Evolutionary conservation across 2,329 filamentous ascomycete species (phyloP), one percentile per base, ranked within the genome.

Genomic region (Xylaria hypoxylon): DNA sequence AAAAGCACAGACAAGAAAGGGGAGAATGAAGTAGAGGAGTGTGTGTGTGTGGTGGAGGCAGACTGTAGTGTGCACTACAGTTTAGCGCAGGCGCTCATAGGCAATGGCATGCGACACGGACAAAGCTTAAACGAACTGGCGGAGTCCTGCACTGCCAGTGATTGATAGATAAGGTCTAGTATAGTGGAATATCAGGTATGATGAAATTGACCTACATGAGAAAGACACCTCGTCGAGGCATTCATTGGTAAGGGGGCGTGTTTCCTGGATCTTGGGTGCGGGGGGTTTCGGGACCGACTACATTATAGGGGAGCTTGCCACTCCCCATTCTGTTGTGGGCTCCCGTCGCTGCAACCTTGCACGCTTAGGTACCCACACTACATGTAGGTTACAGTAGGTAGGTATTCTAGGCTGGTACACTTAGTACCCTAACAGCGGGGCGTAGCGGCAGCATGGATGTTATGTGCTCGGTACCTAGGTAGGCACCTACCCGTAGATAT

Each of bases 211-310:
- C 62, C 26, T 64, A 52, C 68, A 61, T 50, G 58, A 44, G 45
- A 70, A n/a, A 44, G 40, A 45, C 19, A 44, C 57, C 15, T 24
- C 38, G 50, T 40, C 24, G 52, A 26, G 13, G 52, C 35, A 19
- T 40, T 42, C 52, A 55, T 51, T 53, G 19, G 59, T 51, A 62
- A 56, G 53, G 64, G 62, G 63, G 50, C 59, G 59, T 40, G 52
- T 55, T 38, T 38, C 35, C 15, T 22, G 42, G 19, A 22, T 31
- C 26, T 42, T 52, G 63, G 70, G 68, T 74, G 74, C 73, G 73
- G 70, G 70, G 71, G 67, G 33, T 71, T 70, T 75, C 74, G 74
- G 74, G 74, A 75, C 74, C 74, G 74, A 75, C 57, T 42, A 33
- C 26, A 61, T n/a, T n/a, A n/a, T n/a, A n/a, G n/a, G n/a, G 1